Evolutionary conservation across 164 flowering plant species (phyloP).

Genomic region (Aristolochia contorta): DNA sequence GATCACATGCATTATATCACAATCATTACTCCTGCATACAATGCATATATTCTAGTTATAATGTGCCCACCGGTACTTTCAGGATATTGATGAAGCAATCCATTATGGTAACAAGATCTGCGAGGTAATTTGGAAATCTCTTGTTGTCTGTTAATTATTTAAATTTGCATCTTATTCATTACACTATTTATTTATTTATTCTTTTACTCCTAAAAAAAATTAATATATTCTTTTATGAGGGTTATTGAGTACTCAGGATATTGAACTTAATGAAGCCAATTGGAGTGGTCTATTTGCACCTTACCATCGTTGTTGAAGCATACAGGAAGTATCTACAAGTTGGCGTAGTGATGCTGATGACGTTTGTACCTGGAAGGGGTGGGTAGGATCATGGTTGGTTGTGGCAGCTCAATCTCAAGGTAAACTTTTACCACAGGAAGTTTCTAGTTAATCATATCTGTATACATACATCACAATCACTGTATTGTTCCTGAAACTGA

Average conservation of each 20-base stretch:
- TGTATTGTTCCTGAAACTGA: neutral
- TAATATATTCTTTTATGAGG: too few species aligned
- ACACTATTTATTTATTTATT: neutral
- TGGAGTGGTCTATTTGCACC: slow-evolving; percentile 86
- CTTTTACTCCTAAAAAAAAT: too few species aligned
- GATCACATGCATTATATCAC: slow-evolving; percentile 95
- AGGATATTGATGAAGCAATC: slow-evolving; percentile 91
- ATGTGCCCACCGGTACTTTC: slow-evolving; percentile 85
- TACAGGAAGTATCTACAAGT: slow-evolving; percentile 92
- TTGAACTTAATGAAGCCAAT: slow-evolving; percentile 64
- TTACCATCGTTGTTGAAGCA: slow-evolving; percentile 69
- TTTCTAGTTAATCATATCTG: neutral
- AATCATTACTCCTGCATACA: slow-evolving; percentile 98
- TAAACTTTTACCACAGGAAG: slow-evolving; percentile 8
- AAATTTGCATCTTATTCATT: too few species aligned
- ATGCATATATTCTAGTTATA: slow-evolving; percentile 97
- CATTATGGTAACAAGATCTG: slow-evolving; percentile 67
- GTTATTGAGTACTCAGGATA: slow-evolving; percentile 41
- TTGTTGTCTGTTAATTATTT: too few species aligned
- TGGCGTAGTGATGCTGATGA: slow-evolving; percentile 83
- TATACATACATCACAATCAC: neutral
- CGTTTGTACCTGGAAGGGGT: slow-evolving; percentile 86
- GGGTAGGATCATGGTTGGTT: slow-evolving; percentile 99
- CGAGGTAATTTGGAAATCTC: slow-evolving; percentile 36
- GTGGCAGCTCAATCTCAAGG: slow-evolving; percentile 84